Evolutionary conservation across 2,329 filamentous ascomycete species (phyloP).

Genomic region (Didymella lethalis): DNA sequence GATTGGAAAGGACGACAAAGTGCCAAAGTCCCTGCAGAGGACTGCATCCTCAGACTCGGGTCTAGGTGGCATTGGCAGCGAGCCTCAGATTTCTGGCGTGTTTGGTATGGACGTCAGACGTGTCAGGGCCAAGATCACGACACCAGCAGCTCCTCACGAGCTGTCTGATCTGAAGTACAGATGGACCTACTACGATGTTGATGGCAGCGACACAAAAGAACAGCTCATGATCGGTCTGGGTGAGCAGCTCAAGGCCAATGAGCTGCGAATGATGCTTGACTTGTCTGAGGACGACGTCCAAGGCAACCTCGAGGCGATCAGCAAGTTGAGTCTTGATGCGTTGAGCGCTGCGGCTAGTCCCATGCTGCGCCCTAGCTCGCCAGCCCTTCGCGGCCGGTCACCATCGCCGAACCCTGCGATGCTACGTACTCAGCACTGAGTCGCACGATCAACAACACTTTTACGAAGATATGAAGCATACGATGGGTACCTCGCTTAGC

Average conservation of each 20-base stretch:
- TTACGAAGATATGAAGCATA: conserved; percentile 20
- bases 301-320: conserved; percentile 48
- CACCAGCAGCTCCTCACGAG: conserved; percentile 44
- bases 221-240: conserved; percentile 49
- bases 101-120: conserved; percentile 50
- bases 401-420: conserved; percentile 44
- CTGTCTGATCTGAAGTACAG: conserved; percentile 44
- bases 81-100: conserved; percentile 45
- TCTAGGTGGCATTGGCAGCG: conserved; percentile 41
- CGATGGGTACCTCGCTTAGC: conserved; percentile 3
- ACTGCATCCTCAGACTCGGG: conserved; percentile 28
- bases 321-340: conserved; percentile 49
- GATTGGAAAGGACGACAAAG: conserved; percentile 45
- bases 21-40: conserved; percentile 41
- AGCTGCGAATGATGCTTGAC: conserved; percentile 49
- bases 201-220: conserved; percentile 38
- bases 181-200: conserved; percentile 49
- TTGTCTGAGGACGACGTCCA: conserved; percentile 48
- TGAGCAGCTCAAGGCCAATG: conserved; percentile 45
- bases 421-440: conserved; percentile 27
- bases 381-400: conserved; percentile 45
- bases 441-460: background rate
- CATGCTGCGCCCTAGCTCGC: conserved; percentile 47
- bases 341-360: conserved; percentile 48
- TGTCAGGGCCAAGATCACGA: conserved; percentile 42